Conservation (phyloP, 306 rosid species). For the Ceratonia siliqua region DNA sequence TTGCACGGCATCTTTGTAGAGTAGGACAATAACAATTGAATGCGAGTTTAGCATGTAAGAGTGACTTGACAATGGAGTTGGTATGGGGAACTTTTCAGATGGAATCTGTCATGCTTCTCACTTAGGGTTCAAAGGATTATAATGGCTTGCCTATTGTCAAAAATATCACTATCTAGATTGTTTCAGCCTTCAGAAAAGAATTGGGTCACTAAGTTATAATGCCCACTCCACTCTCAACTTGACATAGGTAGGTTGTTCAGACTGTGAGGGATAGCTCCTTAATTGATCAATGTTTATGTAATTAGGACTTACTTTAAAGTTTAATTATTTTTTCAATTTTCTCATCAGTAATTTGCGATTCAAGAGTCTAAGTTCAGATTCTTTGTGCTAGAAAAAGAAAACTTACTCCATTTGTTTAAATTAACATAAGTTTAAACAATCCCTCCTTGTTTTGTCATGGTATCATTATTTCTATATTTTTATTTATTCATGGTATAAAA, state of each 20-base stretch:
- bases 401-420: neutral
- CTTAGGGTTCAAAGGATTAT: conserved; percentile 20
- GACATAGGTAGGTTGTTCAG: neutral
- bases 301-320: neutral
- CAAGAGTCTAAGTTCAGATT: neutral
- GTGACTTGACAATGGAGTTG: conserved; percentile 26
- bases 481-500: too few species aligned
- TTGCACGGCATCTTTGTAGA: neutral
- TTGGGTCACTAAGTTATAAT: neutral
- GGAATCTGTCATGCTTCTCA: conserved; percentile 15
- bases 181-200: neutral
- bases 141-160: conserved; percentile 3
- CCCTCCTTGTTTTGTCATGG: too few species aligned
- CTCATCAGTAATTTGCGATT: too few species aligned
- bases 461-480: too few species aligned
- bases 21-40: conserved; percentile 23
- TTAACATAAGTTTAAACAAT: too few species aligned
- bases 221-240: neutral
- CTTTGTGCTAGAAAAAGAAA: neutral
- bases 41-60: conserved; percentile 24
- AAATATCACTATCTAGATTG: conserved; percentile 6
- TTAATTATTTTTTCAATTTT: too few species aligned
- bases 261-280: neutral
- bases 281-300: neutral
- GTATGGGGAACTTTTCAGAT: conserved; percentile 8